phyloP scores from a whole-genome alignment of 768 basidiomycete species.

The Hericium rajendrae region DNA sequence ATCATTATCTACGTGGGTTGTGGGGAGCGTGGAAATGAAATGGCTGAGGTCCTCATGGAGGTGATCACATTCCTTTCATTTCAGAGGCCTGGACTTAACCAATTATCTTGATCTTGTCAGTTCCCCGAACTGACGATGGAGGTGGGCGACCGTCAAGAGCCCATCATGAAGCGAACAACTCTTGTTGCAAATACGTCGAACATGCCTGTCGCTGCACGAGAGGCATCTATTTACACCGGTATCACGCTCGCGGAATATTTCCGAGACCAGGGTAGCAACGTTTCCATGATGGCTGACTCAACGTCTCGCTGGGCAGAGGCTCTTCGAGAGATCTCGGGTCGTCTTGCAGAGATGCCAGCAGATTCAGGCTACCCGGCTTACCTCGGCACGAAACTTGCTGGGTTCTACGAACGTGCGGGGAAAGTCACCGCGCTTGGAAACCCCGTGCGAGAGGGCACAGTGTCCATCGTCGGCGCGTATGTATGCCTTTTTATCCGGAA shows the following conservation, averaged over 20 bases:
- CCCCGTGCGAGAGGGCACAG: conserved; percentile 81
- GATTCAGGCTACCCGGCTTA: conserved; percentile 99
- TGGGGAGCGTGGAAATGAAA: conserved; percentile 98
- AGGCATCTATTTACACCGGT: conserved; percentile 99
- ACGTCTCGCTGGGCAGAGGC: conserved; percentile 99
- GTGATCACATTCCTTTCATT: conserved; percentile 28
- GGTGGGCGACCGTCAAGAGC: conserved; percentile 85
- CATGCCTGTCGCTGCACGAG: conserved; percentile 99
- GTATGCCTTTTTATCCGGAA: conserved; percentile 26
- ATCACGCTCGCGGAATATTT: conserved; percentile 99
- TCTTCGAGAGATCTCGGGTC: conserved; percentile 97
- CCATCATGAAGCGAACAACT: conserved; percentile 99
- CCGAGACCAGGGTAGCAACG: conserved; percentile 96
- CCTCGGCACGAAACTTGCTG: conserved; percentile 87
- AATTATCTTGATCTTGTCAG: conserved; percentile 21
- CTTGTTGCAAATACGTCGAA: conserved; percentile 99
- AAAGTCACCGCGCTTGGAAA: conserved; percentile 90
- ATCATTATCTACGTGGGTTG: conserved; percentile 99
- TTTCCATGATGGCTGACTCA: conserved; percentile 99
- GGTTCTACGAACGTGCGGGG: conserved; percentile 98
- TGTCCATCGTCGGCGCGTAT: conserved; percentile 98
- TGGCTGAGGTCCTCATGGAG: conserved; percentile 99
- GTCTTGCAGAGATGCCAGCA: conserved; percentile 98
- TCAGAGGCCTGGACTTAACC: neutral
- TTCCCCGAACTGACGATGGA: conserved; percentile 94